phyloP scores from a whole-genome alignment of 2,329 filamentous ascomycete genomes.

The Chrysoporthe austroafricana region DNA sequence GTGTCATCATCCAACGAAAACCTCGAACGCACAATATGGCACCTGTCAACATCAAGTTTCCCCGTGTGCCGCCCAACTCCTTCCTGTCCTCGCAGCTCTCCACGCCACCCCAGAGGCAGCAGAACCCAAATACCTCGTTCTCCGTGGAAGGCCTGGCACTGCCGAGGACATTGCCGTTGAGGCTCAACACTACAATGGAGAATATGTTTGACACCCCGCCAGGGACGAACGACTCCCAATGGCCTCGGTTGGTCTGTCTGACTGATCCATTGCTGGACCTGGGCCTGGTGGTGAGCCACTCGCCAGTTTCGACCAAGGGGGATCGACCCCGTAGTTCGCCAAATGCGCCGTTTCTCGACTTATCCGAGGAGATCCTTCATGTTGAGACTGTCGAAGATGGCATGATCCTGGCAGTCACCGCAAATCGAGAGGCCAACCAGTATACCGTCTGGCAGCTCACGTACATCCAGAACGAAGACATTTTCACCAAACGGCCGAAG shows the following conservation, averaged over 20 bases:
- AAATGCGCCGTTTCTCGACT: constrained; percentile 66
- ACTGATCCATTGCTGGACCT: constrained; percentile 86
- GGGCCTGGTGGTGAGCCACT: constrained; percentile 73
- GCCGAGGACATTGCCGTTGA: constrained; percentile 58
- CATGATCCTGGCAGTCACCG: constrained; percentile 77
- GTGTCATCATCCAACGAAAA: constrained; percentile 85
- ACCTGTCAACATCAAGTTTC: constrained; percentile 59
- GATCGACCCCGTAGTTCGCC: constrained; percentile 44
- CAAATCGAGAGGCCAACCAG: constrained; percentile 74
- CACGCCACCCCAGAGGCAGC: constrained; percentile 48
- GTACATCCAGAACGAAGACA: constrained; percentile 72
- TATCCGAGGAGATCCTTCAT: constrained; percentile 82
- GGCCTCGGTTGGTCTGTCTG: constrained; percentile 79
- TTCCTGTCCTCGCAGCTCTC: constrained; percentile 74
- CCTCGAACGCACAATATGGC: constrained; percentile 55
- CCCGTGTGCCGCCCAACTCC: constrained; percentile 76
- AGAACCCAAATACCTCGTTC: constrained; percentile 54
- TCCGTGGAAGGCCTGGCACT: constrained; percentile 61
- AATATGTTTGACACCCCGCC: constrained; percentile 60
- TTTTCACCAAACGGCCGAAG: constrained; percentile 52
- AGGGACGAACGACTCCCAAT: constrained; percentile 59
- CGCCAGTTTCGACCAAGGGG: constrained; percentile 45
- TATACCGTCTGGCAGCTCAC: constrained; percentile 86
- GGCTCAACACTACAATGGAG: constrained; percentile 57
- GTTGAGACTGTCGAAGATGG: constrained; percentile 66